Conservation (phyloP, 1,139 yeast genomes). For the Candida sp. region DNA sequence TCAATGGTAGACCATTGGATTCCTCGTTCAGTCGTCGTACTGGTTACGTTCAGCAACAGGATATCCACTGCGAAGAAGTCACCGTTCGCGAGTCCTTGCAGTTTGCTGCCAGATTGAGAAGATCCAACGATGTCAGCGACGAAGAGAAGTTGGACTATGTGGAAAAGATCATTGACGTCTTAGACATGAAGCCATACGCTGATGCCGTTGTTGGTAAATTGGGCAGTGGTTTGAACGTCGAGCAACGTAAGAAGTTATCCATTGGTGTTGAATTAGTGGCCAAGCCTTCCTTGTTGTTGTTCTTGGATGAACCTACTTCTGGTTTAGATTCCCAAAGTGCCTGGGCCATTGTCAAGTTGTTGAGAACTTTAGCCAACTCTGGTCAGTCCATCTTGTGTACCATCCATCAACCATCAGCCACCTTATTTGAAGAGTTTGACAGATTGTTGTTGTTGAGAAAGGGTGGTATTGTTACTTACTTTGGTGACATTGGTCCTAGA, state of each 20-base stretch:
- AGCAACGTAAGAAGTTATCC: constrained; percentile 67
- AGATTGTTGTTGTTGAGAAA: constrained; percentile 70
- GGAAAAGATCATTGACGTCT: constrained; percentile 56
- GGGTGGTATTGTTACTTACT: constrained; percentile 83
- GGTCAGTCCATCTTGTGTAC: constrained; percentile 89
- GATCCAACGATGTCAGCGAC: constrained; percentile 41
- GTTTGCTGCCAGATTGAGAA: constrained; percentile 65
- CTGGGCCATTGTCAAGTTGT: constrained; percentile 80
- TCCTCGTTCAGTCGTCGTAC: constrained; percentile 63
- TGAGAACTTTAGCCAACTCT: constrained; percentile 74
- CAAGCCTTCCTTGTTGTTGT: constrained; percentile 78
- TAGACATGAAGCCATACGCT: constrained; percentile 64
- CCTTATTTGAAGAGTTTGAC: constrained; percentile 77
- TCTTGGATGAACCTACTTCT: constrained; percentile 93
- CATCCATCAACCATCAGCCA: constrained; percentile 85
- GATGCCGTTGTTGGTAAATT: constrained; percentile 63
- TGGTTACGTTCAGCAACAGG: constrained; percentile 72
- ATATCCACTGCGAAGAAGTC: constrained; percentile 58
- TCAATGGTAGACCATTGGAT: constrained; percentile 56
- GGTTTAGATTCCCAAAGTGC: constrained; percentile 95
- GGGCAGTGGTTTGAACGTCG: constrained; percentile 67
- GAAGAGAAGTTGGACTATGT: constrained; percentile 55
- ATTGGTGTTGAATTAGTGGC: constrained; percentile 90
- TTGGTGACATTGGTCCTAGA: constrained; percentile 76
- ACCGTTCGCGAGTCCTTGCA: constrained; percentile 66